Conservation (phyloP, 805 yeast species). For the Starmera amethionina region DNA sequence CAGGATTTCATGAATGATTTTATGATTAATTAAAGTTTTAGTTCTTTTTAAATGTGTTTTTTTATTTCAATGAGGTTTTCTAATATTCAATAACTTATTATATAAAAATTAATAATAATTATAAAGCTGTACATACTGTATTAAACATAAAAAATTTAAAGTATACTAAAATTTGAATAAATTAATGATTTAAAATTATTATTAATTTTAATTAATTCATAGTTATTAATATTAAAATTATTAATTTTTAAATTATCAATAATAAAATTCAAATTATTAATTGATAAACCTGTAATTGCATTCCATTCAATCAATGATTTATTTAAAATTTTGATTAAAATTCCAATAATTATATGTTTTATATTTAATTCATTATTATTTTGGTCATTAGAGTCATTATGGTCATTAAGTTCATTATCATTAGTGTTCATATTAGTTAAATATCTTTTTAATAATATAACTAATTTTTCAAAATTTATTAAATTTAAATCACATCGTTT, state of each 20-base stretch:
- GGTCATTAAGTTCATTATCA: neutral
- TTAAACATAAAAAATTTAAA: neutral
- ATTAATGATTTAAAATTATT: neutral
- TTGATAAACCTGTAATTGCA: neutral
- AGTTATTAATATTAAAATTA: neutral
- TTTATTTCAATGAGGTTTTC: no score
- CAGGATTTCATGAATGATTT: no score
- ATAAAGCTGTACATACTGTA: no score
- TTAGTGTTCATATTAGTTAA: neutral
- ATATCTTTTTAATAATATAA: conserved; percentile 1
- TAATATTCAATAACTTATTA: no score
- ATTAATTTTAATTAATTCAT: conserved; percentile 1
- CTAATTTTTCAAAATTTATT: neutral
- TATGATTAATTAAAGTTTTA: no score
- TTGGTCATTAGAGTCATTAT: neutral
- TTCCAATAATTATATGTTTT: neutral
- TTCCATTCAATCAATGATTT: neutral
- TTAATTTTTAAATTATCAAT: neutral
- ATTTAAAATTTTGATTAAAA: neutral
- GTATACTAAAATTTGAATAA: neutral
- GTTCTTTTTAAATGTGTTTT: no score
- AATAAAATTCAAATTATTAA: neutral
- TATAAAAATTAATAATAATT: no score
- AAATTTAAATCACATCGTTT: neutral
- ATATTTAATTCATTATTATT: neutral